Evolutionary conservation across 164 flowering plant species (phyloP).

Genomic region (Vitis riparia): DNA sequence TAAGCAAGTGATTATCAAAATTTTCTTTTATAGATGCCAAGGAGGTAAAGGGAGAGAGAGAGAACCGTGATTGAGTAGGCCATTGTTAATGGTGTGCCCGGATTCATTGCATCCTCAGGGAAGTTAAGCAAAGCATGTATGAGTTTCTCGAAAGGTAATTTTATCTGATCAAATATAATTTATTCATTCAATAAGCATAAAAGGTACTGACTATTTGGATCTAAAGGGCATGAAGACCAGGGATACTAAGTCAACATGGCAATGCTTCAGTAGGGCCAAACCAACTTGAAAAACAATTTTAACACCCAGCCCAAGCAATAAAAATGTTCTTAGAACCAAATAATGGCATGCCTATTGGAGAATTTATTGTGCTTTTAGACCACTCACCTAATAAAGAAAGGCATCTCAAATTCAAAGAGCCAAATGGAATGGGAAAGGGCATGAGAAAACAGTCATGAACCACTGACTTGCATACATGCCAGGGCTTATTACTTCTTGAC

Average conservation of each 20-base stretch:
- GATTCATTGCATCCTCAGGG: constrained; percentile 95
- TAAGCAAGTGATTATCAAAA: no score
- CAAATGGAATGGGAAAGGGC: constrained; percentile 94
- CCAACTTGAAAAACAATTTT: constrained; percentile 93
- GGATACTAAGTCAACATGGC: constrained; percentile 80
- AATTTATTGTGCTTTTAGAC: not conserved
- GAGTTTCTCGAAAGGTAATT: constrained; percentile 91
- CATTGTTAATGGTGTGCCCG: constrained; percentile 81
- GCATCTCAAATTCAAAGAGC: constrained; percentile 99
- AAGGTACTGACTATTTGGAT: no score
- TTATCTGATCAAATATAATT: constrained; percentile 44
- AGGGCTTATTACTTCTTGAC: constrained; percentile 83
- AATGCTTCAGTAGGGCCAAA: constrained; percentile 78
- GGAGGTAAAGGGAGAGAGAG: constrained; percentile 1
- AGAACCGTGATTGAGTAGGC: constrained; percentile 86
- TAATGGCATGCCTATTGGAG: not conserved
- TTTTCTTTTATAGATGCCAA: no score
- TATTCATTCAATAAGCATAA: no score
- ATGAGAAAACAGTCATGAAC: constrained; percentile 99
- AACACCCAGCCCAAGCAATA: constrained; percentile 58
- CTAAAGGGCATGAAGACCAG: no score
- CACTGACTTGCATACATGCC: constrained; percentile 99
- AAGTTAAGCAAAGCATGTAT: constrained; percentile 83
- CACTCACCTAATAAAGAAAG: constrained; percentile 83
- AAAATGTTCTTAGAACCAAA: not conserved